These are phyloP conservation scores for Aspergillus cejpii DNA, from an alignment of 2,329 filamentous ascomycete species.

Conservation along the genomic window DNA sequence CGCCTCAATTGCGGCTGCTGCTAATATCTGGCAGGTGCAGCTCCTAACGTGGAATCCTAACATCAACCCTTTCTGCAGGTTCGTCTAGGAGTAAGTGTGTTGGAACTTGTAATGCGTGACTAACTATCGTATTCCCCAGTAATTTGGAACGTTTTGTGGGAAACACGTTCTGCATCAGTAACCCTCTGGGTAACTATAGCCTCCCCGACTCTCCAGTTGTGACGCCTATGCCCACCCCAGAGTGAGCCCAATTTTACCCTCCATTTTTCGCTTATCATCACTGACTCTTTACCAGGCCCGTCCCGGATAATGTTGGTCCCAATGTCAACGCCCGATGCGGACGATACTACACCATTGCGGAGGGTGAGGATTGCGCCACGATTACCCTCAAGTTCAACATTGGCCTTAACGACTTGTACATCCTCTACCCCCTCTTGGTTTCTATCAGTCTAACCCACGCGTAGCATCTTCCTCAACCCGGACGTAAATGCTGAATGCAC, in stretches of 20 bases:
- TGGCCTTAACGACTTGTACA: slow-evolving; percentile 3
- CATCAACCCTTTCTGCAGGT: not conserved
- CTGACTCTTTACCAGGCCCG: no score
- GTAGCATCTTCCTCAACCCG: no score
- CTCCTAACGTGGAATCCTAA: slow-evolving; percentile 16
- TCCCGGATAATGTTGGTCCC: not conserved
- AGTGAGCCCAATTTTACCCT: no score
- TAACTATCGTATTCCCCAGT: no score
- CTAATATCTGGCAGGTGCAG: slow-evolving; percentile 10
- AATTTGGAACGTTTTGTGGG: not conserved
- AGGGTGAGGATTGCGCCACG: slow-evolving; percentile 2
- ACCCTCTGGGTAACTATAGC: not conserved
- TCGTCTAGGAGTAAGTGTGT: no score
- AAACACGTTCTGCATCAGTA: not conserved
- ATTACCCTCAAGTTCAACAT: slow-evolving; percentile 3
- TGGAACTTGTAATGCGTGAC: no score
- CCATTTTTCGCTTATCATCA: no score
- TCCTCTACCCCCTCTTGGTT: no score
- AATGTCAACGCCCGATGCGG: not conserved
- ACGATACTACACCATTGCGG: not conserved
- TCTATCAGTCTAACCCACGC: no score
- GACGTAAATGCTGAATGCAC: slow-evolving; percentile 4
- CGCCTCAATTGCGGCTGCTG: not conserved
- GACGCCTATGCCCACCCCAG: no score
- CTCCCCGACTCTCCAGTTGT: no score